Evolutionary conservation across 306 rosid genomes (phyloP), one percentile per base, ranked within the genome.

Genomic region (Cicer arietinum): DNA sequence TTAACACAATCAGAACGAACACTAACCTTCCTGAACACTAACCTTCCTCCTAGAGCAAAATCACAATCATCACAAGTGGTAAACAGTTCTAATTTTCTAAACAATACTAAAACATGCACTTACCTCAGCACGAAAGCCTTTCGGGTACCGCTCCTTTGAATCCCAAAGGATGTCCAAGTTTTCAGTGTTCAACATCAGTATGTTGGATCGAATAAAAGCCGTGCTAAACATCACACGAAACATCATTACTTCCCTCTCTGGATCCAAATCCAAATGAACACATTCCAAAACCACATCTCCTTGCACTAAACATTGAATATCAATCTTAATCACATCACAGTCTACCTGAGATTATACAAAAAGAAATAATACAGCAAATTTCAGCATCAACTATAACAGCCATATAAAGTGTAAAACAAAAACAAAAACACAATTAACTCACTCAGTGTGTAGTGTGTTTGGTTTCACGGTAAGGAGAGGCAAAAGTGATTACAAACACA

Each of bases 271-370:
- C 85, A 91, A 85, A 82, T 94, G 97, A 52, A 89, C 96, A 77
- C 98, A 94, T 88, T 94, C 98, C 85, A 94, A 83, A 39, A 94
- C 98, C 67, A 94, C 97, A 86, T 94, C 98, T 80, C 98, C 98
- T 91, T 94, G 98, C 74, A 94, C 97, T 75, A 91, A 71, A 85
- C 97, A 91, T 78, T 94, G 98, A 73, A 94, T 84, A 77, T 94
- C 98, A 77, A 94, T 90, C 90, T 94, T 94, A 75, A 94, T 94
- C 85, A 94, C 98, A 84, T 90, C 98, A 78, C 96, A 91, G 62
- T 94, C 97, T 73, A 76, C 92, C 98, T 94, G 95, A 88, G 81
- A 75, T 67, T 71, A 22, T 22, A 22, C 84, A 44, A 88, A 64
- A 54, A 37, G 14, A 10, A 10, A 22, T 22, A 22, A 22, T 12